A percentile compares a stretch with the other conserved stretches of the same genome.
Evolutionary conservation across 805 yeast species (phyloP).

Genomic region (Saturnispora bothae): DNA sequence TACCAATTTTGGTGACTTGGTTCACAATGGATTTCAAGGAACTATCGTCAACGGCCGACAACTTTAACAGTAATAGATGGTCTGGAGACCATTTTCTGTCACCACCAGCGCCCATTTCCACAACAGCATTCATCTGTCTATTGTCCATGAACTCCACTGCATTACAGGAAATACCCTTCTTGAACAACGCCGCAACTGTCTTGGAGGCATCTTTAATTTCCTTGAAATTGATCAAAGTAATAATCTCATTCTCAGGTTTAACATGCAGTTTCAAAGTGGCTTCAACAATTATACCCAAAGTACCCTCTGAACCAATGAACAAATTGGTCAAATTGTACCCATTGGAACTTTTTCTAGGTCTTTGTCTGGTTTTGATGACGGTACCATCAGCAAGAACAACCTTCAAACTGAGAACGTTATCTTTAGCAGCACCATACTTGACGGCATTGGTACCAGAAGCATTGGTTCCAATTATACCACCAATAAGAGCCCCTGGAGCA

Average conservation of each 20-base stretch:
- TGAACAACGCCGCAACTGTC: slow-evolving; percentile 51
- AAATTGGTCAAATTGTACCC: slow-evolving; percentile 72
- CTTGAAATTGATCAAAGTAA: slow-evolving; percentile 61
- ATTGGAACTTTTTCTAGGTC: slow-evolving; percentile 71
- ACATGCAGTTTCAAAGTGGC: slow-evolving; percentile 63
- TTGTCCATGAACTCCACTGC: slow-evolving; percentile 71
- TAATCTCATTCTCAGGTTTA: slow-evolving; percentile 53
- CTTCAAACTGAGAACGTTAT: slow-evolving; percentile 55
- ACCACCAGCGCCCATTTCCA: slow-evolving; percentile 33
- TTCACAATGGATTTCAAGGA: slow-evolving; percentile 32
- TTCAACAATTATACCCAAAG: slow-evolving; percentile 69
- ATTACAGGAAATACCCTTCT: slow-evolving; percentile 54
- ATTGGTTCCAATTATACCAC: slow-evolving; percentile 67
- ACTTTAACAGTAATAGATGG: slow-evolving; percentile 43
- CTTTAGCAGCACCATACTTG: slow-evolving; percentile 70
- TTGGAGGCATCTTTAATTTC: slow-evolving; percentile 60
- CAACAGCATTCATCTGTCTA: slow-evolving; percentile 59
- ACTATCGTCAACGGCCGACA: slow-evolving; percentile 39
- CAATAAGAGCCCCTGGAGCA: slow-evolving; percentile 71
- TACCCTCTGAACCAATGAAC: slow-evolving; percentile 71
- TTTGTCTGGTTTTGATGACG: slow-evolving; percentile 56
- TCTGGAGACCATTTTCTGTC: slow-evolving; percentile 24
- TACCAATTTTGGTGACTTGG: slow-evolving; percentile 41
- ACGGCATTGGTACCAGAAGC: slow-evolving; percentile 77
- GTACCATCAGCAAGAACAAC: slow-evolving; percentile 79